Conservation (phyloP, 1,284 basidiomycete genomes). For the Ustilago sp. region DNA sequence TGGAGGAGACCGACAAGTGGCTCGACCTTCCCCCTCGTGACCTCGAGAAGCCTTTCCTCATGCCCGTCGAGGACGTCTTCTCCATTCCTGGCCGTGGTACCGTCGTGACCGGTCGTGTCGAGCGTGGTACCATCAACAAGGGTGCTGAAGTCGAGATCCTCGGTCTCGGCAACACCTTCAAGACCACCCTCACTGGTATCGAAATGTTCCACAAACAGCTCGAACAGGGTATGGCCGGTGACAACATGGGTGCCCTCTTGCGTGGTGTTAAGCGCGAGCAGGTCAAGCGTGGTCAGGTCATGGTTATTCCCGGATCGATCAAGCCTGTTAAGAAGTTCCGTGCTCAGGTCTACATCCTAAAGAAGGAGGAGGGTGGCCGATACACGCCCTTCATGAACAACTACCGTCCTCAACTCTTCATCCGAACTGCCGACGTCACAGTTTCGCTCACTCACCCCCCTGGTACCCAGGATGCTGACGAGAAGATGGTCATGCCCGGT, state of each 20-base stretch:
- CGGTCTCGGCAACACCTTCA: constrained; percentile 84
- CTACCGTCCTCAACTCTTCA: constrained; percentile 96
- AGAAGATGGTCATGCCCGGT: constrained; percentile 91
- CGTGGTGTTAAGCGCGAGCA: constrained; percentile 98
- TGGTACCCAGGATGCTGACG: constrained; percentile 72
- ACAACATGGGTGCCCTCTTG: constrained; percentile 98
- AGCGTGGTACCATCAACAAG: constrained; percentile 92
- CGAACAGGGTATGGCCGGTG: constrained; percentile 96
- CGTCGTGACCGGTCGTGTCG: constrained; percentile 96
- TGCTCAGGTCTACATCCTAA: constrained; percentile 74
- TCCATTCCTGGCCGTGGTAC: constrained; percentile 99
- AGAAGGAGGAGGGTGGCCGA: constrained; percentile 97
- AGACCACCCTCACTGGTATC: constrained; percentile 96
- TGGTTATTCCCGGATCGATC: constrained; percentile 90
- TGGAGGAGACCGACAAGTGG: constrained; percentile 92
- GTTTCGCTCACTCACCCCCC: constrained; percentile 87
- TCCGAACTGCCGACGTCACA: constrained; percentile 95
- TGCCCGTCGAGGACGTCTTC: constrained; percentile 97
- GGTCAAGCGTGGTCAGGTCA: constrained; percentile 90
- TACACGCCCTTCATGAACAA: constrained; percentile 97
- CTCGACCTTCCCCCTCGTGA: constrained; percentile 95
- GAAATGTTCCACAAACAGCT: constrained; percentile 99
- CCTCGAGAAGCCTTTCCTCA: constrained; percentile 96
- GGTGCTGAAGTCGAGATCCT: constrained; percentile 94
- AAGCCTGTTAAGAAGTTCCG: constrained; percentile 91